Evolutionary conservation across 2,329 filamentous ascomycete genomes (phyloP).

Genomic region (Alternaria viburni): DNA sequence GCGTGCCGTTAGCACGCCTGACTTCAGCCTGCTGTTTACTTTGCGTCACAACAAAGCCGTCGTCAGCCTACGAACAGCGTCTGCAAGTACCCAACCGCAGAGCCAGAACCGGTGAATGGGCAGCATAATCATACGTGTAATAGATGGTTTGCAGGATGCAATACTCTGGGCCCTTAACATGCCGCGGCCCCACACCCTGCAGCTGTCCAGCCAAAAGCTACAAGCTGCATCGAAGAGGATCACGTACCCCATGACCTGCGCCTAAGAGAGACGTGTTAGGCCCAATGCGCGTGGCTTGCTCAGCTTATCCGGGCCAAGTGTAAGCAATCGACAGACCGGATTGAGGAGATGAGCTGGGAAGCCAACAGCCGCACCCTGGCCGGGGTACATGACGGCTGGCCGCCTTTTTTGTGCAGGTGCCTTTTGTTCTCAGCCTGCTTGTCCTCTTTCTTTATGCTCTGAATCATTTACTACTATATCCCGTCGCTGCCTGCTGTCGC

Average conservation of each 20-base stretch:
- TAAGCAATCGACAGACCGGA: neutral
- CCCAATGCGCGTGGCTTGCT: neutral
- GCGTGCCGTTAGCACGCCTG: neutral
- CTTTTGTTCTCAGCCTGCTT: neutral
- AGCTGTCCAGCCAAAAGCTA: neutral
- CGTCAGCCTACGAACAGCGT: neutral
- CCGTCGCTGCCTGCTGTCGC: neutral
- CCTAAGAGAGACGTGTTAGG: neutral
- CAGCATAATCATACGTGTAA: neutral
- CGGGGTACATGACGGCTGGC: neutral
- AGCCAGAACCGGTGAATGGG: neutral
- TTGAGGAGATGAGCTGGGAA: neutral
- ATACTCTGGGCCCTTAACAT: neutral
- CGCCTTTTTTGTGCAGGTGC: neutral
- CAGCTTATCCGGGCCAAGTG: neutral
- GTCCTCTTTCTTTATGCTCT: neutral
- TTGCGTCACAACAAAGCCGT: neutral
- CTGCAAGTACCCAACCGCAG: neutral
- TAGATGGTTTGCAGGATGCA: neutral
- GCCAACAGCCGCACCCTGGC: neutral
- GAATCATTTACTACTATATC: neutral
- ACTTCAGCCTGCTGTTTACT: neutral
- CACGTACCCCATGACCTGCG: neutral
- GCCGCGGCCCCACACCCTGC: neutral
- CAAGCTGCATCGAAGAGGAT: neutral